Evolutionary conservation across 1,284 basidiomycete species (phyloP).

Genomic region (Coniophora puteana): DNA sequence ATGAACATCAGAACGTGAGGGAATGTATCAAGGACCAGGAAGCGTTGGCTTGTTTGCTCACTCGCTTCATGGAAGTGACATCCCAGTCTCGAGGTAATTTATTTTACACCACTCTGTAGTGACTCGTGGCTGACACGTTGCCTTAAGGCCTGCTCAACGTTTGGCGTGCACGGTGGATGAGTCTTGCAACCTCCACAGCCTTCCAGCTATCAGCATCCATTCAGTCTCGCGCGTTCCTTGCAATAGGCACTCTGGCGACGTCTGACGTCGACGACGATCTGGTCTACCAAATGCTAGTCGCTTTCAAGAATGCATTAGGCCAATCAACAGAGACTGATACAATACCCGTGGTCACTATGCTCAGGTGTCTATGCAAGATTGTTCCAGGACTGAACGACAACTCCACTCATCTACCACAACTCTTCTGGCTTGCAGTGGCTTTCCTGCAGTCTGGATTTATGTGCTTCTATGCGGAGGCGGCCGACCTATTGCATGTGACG

Average conservation of each 20-base stretch:
- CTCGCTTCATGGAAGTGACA: conserved; percentile 61
- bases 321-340: conserved; percentile 69
- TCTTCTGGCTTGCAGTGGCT: conserved; percentile 86
- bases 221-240: conserved; percentile 86
- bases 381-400: conserved; percentile 65
- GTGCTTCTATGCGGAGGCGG: conserved; percentile 71
- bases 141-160: conserved; percentile 77
- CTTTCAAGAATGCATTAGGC: conserved; percentile 64
- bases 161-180: conserved; percentile 94
- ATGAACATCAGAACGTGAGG: conserved; percentile 57
- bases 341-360: conserved; percentile 80
- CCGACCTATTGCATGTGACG: conserved; percentile 60
- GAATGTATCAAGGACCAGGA: conserved; percentile 65
- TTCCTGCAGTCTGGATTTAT: conserved; percentile 76
- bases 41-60: conserved; percentile 60
- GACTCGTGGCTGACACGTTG: conserved; percentile 1
- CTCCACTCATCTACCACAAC: conserved; percentile 69
- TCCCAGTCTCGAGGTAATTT: conserved; percentile 63
- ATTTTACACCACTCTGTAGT: conserved; percentile 6
- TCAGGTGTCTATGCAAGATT: conserved; percentile 78
- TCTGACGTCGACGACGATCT: conserved; percentile 86
- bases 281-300: conserved; percentile 85
- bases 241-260: conserved; percentile 76
- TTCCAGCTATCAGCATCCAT: conserved; percentile 91
- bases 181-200: conserved; percentile 85